Percentiles rank a stretch among this genome's conserved stretches.
Evolutionary conservation across 306 rosid genomes (phyloP).

Genomic region (Luffa acutangula): DNA sequence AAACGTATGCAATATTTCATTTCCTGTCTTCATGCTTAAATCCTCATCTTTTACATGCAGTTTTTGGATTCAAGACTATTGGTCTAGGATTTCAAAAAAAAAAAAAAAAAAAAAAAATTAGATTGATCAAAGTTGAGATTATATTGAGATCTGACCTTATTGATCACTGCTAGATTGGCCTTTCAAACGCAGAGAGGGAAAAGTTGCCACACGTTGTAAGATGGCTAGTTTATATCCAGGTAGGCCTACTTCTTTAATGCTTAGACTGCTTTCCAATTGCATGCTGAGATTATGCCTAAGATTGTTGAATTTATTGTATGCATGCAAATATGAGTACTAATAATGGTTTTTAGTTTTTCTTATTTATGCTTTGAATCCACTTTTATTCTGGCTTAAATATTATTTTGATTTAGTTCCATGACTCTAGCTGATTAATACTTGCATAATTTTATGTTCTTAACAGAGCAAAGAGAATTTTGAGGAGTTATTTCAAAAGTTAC

Average conservation of each 20-base stretch:
- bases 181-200: constrained; percentile 42
- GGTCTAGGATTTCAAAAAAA: not conserved
- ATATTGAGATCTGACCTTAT: constrained; percentile 23
- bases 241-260: constrained; percentile 15
- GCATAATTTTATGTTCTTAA: not conserved
- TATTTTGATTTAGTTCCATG: not conserved
- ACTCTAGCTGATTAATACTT: not conserved
- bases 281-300: not conserved
- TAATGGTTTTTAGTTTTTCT: not conserved
- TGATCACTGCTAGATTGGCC: constrained; percentile 52
- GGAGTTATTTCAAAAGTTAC: constrained; percentile 43
- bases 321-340: not conserved
- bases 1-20: not conserved
- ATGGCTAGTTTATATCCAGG: constrained; percentile 88
- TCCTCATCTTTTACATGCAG: not conserved
- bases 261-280: not conserved
- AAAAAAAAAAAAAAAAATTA: not conserved
- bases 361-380: not conserved
- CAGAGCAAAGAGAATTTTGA: constrained; percentile 60
- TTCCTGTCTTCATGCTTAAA: not conserved
- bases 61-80: constrained; percentile 4
- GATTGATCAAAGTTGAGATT: not conserved
- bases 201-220: constrained; percentile 63
- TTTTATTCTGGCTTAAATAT: not conserved
- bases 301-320: not conserved